Evolutionary conservation across 2,329 filamentous ascomycete species (phyloP).

Genomic region (Ascochyta lentis): DNA sequence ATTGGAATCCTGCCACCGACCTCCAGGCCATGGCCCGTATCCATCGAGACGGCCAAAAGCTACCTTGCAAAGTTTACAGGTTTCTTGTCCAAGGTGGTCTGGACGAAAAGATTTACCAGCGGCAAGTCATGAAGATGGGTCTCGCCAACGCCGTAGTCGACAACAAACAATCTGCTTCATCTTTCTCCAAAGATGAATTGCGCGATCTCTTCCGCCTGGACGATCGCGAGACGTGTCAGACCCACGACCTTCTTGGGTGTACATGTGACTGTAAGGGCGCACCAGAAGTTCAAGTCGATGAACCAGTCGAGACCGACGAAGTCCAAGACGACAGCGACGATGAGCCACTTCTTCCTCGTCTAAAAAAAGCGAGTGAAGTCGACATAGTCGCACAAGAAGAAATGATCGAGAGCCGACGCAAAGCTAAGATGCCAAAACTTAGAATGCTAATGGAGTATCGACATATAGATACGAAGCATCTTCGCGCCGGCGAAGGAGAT

Average conservation of each 20-base stretch:
- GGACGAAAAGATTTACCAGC: conserved; percentile 78
- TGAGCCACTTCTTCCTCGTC: conserved; percentile 32
- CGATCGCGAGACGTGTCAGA: conserved; percentile 66
- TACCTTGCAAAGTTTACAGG: conserved; percentile 72
- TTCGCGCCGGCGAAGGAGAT: conserved; percentile 20
- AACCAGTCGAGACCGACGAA: conserved; percentile 22
- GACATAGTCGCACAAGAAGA: conserved; percentile 56
- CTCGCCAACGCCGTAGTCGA: conserved; percentile 76
- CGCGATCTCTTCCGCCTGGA: conserved; percentile 72
- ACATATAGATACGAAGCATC: conserved; percentile 55
- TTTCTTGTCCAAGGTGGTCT: conserved; percentile 71
- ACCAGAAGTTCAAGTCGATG: conserved; percentile 22
- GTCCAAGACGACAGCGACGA: conserved; percentile 34
- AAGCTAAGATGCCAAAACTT: conserved; percentile 53
- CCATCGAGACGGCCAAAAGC: conserved; percentile 74
- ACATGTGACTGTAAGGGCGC: conserved; percentile 64
- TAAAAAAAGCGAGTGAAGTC: conserved; percentile 52
- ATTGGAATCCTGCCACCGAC: conserved; percentile 79
- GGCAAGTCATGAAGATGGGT: conserved; percentile 74
- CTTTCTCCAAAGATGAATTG: conserved; percentile 71
- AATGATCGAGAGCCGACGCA: conserved; percentile 45
- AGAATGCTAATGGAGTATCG: conserved; percentile 61
- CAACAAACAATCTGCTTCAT: conserved; percentile 64
- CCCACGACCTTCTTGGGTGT: conserved; percentile 71
- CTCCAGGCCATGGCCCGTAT: conserved; percentile 78